phyloP scores from a whole-genome alignment of 768 basidiomycete genomes.

The Inosperma sp. region DNA sequence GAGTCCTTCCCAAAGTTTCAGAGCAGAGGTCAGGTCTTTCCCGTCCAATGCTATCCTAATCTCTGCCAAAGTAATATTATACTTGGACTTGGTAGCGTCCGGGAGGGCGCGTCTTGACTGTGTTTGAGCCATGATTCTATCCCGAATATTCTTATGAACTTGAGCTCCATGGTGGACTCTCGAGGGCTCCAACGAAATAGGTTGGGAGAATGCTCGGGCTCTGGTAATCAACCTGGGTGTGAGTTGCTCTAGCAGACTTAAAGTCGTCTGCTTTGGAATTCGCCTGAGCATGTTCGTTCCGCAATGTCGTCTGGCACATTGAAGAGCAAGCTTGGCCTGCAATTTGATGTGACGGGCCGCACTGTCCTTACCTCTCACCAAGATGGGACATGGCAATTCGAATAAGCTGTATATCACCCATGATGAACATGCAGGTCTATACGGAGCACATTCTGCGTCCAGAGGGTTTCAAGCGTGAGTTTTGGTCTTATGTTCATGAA shows the following conservation, averaged over 20 bases:
- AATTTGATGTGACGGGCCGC: background rate
- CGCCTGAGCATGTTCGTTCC: slow-evolving; percentile 4
- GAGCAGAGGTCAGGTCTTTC: slow-evolving; percentile 10
- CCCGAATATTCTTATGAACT: slow-evolving; percentile 21
- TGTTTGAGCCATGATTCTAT: slow-evolving; percentile 22
- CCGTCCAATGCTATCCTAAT: slow-evolving; percentile 14
- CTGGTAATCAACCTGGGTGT: slow-evolving; percentile 30
- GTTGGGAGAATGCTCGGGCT: slow-evolving; percentile 15
- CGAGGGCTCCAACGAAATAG: background rate
- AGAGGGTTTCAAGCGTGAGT: slow-evolving; percentile 66
- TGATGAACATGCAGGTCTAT: slow-evolving; percentile 75
- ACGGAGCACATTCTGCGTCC: slow-evolving; percentile 80
- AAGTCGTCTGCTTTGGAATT: slow-evolving; percentile 17
- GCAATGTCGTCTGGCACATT: background rate
- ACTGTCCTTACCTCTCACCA: slow-evolving; percentile 12
- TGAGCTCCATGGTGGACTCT: slow-evolving; percentile 13
- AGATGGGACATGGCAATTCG: slow-evolving; percentile 84
- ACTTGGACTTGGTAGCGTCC: slow-evolving; percentile 12
- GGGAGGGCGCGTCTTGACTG: slow-evolving; percentile 17
- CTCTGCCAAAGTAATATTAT: slow-evolving; percentile 16
- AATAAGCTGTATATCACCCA: slow-evolving; percentile 88
- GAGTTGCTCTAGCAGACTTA: slow-evolving; percentile 41
- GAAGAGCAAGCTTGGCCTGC: background rate
- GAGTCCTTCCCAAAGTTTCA: slow-evolving; percentile 16
- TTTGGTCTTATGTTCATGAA: slow-evolving; percentile 7